Evolutionary conservation across 768 basidiomycete genomes (phyloP), one percentile per base, ranked within the genome.

Genomic region (Mycena latifolia): DNA sequence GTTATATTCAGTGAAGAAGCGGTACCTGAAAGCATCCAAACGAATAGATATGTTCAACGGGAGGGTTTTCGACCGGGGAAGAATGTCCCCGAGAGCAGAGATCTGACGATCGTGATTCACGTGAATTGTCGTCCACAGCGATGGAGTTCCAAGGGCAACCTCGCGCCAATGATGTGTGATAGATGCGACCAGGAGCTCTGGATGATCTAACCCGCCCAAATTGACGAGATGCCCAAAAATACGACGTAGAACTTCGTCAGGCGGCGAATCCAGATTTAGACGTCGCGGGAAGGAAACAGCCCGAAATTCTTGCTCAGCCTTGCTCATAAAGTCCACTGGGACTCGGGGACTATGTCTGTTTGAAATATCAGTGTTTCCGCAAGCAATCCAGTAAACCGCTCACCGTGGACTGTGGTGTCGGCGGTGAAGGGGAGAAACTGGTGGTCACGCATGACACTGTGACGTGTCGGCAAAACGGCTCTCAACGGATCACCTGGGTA

Each of bases 91-190:
- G 1, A 65, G 64, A 28, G 53, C 60, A 69, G 61, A 56, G 9
- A 64, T 60, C 12, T 66, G 52, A 39, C 56, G 63, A 54, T 66
- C 64, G 24, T 65, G 68, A 28, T 46, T 54, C 24, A 69, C 22
- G 35, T 35, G 43, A 29, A 69, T 17, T 2, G 22, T 57, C 2
- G 52, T 62, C 68, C 68, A 69, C 14, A 69, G 64, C 10, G 28
- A 52, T 8, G 68, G 68, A 14, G 28, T 69, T 24, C 35, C 35
- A 25, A 65, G 22, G 28, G 68, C 64, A 17, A 66, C 22, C 22
- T 62, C 35, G 5, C 68, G 24, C 68, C 68, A 69, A 43, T 33
- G 68, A 10, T 18, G 60, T 0, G 48, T 63, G 2, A 63, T 47
- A n/a, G 63, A 58, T 0, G 67, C 43, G 17, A 61, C 7, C 5